phyloP scores from a whole-genome alignment of 768 basidiomycete species.

The Astraeus odoratus region DNA sequence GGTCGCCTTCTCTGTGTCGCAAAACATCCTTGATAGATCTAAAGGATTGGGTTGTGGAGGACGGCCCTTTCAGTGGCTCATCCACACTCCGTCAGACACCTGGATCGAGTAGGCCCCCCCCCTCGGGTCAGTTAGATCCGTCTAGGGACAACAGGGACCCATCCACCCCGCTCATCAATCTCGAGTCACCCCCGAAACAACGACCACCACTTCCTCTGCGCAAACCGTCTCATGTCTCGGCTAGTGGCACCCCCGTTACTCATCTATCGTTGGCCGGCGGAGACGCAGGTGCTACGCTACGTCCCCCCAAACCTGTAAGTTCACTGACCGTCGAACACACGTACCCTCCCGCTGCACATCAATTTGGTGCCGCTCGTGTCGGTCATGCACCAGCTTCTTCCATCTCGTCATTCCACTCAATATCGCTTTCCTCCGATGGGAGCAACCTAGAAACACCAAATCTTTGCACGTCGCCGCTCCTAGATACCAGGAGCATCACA shows the following conservation, averaged over 20 bases:
- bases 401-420: slow-evolving; percentile 77
- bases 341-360: slow-evolving; percentile 40
- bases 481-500: slow-evolving; percentile 22
- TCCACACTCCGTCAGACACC: slow-evolving; percentile 9
- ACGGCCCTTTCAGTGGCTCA: slow-evolving; percentile 35
- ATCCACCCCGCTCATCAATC: slow-evolving; percentile 45
- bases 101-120: slow-evolving; percentile 4
- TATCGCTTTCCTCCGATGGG: slow-evolving; percentile 68
- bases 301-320: slow-evolving; percentile 33
- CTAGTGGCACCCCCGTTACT: slow-evolving; percentile 34
- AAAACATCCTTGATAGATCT: slow-evolving; percentile 65
- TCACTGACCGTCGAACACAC: slow-evolving; percentile 53
- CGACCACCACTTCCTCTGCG: slow-evolving; percentile 63
- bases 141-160: slow-evolving; percentile 7
- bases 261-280: slow-evolving; percentile 10
- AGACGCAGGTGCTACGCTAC: slow-evolving; percentile 14
- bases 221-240: slow-evolving; percentile 47
- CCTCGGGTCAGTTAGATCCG: slow-evolving; percentile 19
- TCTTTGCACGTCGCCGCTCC: slow-evolving; percentile 9
- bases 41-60: slow-evolving; percentile 67
- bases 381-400: slow-evolving; percentile 62
- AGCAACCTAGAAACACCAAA: slow-evolving; percentile 19
- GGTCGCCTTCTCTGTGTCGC: slow-evolving; percentile 38
- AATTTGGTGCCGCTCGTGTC: slow-evolving; percentile 26
- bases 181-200: slow-evolving; percentile 43